Conservation (phyloP, 805 yeast genomes). For the Tanozyma kutaoensis region DNA sequence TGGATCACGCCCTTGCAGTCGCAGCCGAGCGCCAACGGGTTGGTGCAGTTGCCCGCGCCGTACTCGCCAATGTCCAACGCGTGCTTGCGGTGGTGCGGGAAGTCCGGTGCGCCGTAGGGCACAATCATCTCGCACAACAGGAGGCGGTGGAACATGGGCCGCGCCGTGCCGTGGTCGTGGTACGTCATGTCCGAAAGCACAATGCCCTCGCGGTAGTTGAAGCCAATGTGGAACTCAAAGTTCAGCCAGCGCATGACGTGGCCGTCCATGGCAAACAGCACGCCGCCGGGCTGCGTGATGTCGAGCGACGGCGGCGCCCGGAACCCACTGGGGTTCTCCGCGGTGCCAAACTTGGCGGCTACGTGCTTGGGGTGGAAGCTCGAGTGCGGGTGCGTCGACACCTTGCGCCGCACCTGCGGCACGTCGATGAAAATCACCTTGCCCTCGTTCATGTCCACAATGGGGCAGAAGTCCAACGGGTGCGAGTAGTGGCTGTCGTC, state of each 20-base stretch:
- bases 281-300: constrained; percentile 74
- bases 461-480: constrained; percentile 75
- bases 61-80: constrained; percentile 82
- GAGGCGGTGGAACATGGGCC: constrained; percentile 69
- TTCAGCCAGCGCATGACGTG: constrained; percentile 67
- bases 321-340: constrained; percentile 30
- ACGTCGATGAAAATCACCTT: constrained; percentile 66
- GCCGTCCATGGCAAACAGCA: constrained; percentile 60
- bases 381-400: constrained; percentile 54
- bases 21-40: constrained; percentile 66
- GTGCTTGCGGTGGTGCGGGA: constrained; percentile 76
- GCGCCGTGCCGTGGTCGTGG: constrained; percentile 61
- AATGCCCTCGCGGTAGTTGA: constrained; percentile 78
- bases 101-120: constrained; percentile 70
- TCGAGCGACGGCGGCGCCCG: constrained; percentile 65
- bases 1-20: constrained; percentile 82
- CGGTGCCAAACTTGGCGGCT: constrained; percentile 35
- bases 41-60: constrained; percentile 80
- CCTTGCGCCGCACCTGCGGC: constrained; percentile 61
- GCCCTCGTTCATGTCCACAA: constrained; percentile 57
- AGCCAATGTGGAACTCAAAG: constrained; percentile 67
- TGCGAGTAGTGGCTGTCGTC: constrained; percentile 67
- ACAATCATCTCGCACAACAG: constrained; percentile 77
- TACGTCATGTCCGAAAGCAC: constrained; percentile 47
- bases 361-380: constrained; percentile 58